These are phyloP conservation scores for Colletotrichum tropicicola DNA, from an alignment of 2,329 filamentous ascomycete genomes.

Conservation along the genomic window DNA sequence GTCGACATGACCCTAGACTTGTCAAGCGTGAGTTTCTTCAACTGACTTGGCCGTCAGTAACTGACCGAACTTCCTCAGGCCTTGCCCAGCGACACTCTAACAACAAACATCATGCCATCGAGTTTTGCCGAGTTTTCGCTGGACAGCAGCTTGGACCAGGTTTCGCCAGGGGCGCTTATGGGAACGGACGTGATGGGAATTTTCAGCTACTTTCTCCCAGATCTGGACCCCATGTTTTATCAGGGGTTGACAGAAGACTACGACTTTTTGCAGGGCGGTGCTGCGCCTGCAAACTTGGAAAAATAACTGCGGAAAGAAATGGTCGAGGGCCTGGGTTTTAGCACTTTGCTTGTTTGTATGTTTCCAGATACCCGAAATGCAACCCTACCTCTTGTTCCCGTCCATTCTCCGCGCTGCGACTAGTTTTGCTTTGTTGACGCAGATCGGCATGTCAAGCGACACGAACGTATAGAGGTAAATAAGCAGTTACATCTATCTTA, in stretches of 20 bases:
- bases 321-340: too few species aligned
- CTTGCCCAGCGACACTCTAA: not conserved
- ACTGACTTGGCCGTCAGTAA: too few species aligned
- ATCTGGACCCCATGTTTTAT: slow-evolving; percentile 35
- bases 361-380: too few species aligned
- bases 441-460: too few species aligned
- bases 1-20: not conserved
- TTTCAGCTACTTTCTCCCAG: slow-evolving; percentile 36
- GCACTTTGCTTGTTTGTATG: too few species aligned
- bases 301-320: not conserved
- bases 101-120: not conserved
- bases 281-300: not conserved
- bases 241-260: slow-evolving; percentile 7
- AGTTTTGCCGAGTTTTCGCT: slow-evolving; percentile 31
- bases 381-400: too few species aligned
- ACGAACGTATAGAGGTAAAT: too few species aligned
- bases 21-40: not conserved
- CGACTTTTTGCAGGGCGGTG: slow-evolving; percentile 14
- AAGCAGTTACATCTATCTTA: too few species aligned
- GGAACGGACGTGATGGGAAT: slow-evolving; percentile 38
- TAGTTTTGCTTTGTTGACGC: too few species aligned
- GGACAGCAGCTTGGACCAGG: slow-evolving; percentile 9
- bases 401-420: too few species aligned
- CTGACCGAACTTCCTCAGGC: not conserved
- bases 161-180: slow-evolving; percentile 6